Conservation (phyloP, 805 yeast genomes). For the Metschnikowia borealis region DNA sequence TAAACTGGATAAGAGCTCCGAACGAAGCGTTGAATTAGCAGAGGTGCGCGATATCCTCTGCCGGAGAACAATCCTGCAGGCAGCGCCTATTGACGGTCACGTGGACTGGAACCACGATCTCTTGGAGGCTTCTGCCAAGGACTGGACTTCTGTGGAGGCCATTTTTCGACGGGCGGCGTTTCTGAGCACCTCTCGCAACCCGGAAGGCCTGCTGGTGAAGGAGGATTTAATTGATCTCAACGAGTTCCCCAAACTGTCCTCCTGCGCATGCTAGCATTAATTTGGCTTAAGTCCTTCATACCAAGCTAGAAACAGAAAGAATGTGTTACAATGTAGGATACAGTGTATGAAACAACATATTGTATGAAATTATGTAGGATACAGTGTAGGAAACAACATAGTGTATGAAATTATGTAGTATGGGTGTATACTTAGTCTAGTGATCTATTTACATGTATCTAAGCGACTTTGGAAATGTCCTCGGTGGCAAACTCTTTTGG, state of each 20-base stretch:
- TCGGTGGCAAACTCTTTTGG: conserved; percentile 6
- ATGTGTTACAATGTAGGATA: too few species aligned
- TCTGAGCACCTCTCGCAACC: conserved; percentile 22
- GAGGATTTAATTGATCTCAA: background rate
- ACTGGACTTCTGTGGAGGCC: conserved; percentile 26
- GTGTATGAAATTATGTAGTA: background rate
- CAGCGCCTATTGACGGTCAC: conserved; percentile 21
- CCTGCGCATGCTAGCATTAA: conserved; percentile 5
- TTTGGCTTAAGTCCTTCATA: background rate
- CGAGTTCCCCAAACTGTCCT: background rate
- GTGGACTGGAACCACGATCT: conserved; percentile 35
- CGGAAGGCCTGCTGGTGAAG: background rate
- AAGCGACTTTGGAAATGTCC: conserved; percentile 12
- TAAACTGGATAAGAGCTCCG: conserved; percentile 38
- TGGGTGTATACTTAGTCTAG: background rate
- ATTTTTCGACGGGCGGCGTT: conserved; percentile 37
- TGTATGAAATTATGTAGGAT: too few species aligned
- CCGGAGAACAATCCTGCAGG: conserved; percentile 14
- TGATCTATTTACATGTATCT: conserved; percentile 3
- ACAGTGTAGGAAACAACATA: too few species aligned
- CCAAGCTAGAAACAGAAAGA: background rate
- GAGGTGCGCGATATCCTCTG: conserved; percentile 35
- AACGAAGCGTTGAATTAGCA: conserved; percentile 33
- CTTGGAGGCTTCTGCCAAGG: conserved; percentile 31
- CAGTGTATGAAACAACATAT: too few species aligned